phyloP scores from a whole-genome alignment of 345 rosid species.

The Salix brachista region DNA sequence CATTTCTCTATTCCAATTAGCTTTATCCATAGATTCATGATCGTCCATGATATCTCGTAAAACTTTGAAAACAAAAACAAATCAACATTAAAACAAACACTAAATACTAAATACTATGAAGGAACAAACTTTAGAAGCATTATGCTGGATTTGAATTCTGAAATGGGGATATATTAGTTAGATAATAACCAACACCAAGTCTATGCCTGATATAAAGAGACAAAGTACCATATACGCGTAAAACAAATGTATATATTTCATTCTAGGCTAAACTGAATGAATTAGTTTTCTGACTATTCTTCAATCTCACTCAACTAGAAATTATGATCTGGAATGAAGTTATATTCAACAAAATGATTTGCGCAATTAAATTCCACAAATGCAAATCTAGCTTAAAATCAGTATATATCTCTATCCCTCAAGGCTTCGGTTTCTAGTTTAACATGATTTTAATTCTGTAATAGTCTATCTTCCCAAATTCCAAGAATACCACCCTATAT shows the following conservation, averaged over 20 bases:
- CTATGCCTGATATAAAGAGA: not conserved
- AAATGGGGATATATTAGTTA: not conserved
- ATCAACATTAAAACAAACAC: no score
- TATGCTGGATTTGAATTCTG: slow-evolving; percentile 8
- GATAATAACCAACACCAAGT: not conserved
- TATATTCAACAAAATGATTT: not conserved
- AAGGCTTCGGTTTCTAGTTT: no score
- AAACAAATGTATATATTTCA: not conserved
- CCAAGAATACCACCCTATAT: no score
- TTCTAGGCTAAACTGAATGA: not conserved
- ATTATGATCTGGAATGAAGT: not conserved
- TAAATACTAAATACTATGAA: no score
- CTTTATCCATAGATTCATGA: no score
- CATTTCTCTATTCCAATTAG: no score
- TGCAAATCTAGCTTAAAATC: not conserved
- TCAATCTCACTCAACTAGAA: not conserved
- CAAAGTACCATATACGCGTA: not conserved
- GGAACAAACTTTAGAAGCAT: not conserved
- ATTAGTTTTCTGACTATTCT: not conserved
- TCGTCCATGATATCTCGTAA: no score
- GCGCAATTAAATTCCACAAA: not conserved
- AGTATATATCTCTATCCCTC: no score
- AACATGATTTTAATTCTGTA: no score
- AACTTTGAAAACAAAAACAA: no score
- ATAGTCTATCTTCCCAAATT: no score